Evolutionary conservation across 2,329 filamentous ascomycete species (phyloP).

Genomic region (Fusarium chlamydosporum): DNA sequence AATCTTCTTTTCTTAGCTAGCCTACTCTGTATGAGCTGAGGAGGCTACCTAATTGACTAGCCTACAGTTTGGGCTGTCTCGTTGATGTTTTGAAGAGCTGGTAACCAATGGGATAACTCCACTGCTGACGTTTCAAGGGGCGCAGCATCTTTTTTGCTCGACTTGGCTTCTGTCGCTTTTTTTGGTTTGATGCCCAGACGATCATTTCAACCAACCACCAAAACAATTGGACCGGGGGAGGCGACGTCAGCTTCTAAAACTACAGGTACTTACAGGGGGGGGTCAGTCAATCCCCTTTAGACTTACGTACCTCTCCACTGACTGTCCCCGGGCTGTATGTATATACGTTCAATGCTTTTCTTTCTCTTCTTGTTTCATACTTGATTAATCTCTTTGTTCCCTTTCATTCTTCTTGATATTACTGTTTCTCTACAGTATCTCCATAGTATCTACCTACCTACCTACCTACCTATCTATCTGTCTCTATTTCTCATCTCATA

Average conservation of each 20-base stretch:
- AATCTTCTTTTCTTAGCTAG: constrained; percentile 18
- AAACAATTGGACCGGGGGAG: constrained; percentile 42
- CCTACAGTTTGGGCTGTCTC: constrained; percentile 35
- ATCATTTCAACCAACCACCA: constrained; percentile 34
- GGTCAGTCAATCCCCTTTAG: constrained; percentile 21
- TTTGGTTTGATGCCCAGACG: constrained; percentile 30
- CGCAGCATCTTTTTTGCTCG: constrained; percentile 38
- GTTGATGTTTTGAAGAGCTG: constrained; percentile 30
- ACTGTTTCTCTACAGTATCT: constrained; percentile 7
- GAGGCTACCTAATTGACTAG: constrained; percentile 11
- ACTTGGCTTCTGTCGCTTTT: constrained; percentile 29
- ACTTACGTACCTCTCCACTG: constrained; percentile 15
- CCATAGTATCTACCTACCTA: too few relatives aligned
- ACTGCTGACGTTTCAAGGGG: constrained; percentile 51
- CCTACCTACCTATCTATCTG: background rate
- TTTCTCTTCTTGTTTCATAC: constrained; percentile 35
- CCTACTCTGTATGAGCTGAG: constrained; percentile 2
- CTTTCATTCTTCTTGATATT: constrained; percentile 10
- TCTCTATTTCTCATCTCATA: background rate
- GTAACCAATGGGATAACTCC: constrained; percentile 26
- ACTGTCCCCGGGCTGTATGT: background rate
- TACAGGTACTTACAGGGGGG: constrained; percentile 24
- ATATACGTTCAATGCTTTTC: constrained; percentile 9
- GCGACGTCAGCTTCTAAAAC: constrained; percentile 48
- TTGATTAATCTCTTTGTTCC: constrained; percentile 24